These are phyloP conservation scores for Suillus lakei DNA, from an alignment of 768 basidiomycete genomes.

Conservation along the genomic window DNA sequence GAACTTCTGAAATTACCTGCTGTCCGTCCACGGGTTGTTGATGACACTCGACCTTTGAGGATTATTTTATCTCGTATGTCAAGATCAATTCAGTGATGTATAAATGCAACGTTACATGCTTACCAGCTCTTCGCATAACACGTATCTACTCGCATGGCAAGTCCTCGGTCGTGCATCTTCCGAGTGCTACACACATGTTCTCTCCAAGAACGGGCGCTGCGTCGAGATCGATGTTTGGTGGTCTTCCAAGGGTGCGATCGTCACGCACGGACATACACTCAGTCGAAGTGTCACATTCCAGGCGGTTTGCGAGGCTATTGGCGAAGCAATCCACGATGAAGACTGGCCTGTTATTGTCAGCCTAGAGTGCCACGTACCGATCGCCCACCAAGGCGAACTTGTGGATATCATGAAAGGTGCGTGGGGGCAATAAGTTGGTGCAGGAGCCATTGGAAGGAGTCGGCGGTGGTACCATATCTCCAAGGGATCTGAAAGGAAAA, in stretches of 20 bases:
- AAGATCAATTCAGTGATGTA: neutral
- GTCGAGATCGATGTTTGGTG: conserved; percentile 77
- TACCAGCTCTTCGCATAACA: conserved; percentile 66
- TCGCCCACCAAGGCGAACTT: conserved; percentile 54
- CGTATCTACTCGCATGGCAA: conserved; percentile 64
- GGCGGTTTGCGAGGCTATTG: conserved; percentile 58
- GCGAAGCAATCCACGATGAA: conserved; percentile 32
- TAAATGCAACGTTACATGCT: neutral
- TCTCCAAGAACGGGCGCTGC: conserved; percentile 55
- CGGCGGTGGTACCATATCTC: conserved; percentile 44
- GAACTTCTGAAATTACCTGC: conserved; percentile 42
- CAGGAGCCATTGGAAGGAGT: conserved; percentile 39
- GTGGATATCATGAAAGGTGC: conserved; percentile 53
- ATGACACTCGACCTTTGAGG: conserved; percentile 53
- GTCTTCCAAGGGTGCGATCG: conserved; percentile 53
- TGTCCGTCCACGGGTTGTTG: conserved; percentile 36
- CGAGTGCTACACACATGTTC: conserved; percentile 57
- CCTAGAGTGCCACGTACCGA: conserved; percentile 65
- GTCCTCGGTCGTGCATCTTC: conserved; percentile 58
- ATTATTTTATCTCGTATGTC: conserved; percentile 58
- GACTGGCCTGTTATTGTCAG: conserved; percentile 65
- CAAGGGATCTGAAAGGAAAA: conserved; percentile 52
- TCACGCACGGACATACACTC: conserved; percentile 67
- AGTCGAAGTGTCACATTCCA: conserved; percentile 55
- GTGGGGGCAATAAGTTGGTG: conserved; percentile 60